These are phyloP conservation scores for Aurantiochytrium sp. DNA, from an alignment of 108 stramenopile genomes.

Conservation along the genomic window DNA sequence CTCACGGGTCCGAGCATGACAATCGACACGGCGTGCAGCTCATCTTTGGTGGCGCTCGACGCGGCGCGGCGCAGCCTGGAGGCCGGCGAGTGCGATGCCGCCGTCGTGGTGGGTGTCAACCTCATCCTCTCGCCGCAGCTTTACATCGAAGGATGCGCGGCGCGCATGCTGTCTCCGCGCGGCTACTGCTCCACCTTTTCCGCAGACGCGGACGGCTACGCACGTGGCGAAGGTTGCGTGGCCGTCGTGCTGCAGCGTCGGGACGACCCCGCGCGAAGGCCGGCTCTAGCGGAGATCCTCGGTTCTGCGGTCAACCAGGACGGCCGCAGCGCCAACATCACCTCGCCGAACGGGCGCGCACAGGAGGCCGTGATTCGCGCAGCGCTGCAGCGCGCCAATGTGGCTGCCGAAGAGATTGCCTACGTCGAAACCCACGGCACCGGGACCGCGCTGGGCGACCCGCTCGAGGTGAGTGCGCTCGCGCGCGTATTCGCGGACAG, in stretches of 20 bases:
- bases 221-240: slow-evolving; percentile 35
- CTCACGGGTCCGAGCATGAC: slow-evolving; percentile 35
- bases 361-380: slow-evolving; percentile 3
- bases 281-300: neutral
- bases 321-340: slow-evolving; percentile 37
- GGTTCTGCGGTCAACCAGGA: slow-evolving; percentile 37
- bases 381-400: neutral
- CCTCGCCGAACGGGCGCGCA: slow-evolving; percentile 35
- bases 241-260: neutral
- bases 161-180: slow-evolving; percentile 26
- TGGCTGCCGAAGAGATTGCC: neutral
- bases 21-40: slow-evolving; percentile 41
- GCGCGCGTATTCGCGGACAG: neutral
- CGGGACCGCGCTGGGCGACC: slow-evolving; percentile 39
- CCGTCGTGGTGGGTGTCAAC: slow-evolving; percentile 30
- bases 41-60: slow-evolving; percentile 39
- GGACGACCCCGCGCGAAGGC: neutral
- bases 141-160: neutral
- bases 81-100: neutral
- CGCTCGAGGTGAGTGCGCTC: slow-evolving; percentile 34
- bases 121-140: neutral
- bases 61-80: neutral
- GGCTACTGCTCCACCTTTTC: slow-evolving; percentile 36
- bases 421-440: slow-evolving; percentile 44
- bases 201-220: slow-evolving; percentile 28